Conservation (phyloP, 495 filamentous ascomycete genomes). For the Penicillium paxilli region DNA sequence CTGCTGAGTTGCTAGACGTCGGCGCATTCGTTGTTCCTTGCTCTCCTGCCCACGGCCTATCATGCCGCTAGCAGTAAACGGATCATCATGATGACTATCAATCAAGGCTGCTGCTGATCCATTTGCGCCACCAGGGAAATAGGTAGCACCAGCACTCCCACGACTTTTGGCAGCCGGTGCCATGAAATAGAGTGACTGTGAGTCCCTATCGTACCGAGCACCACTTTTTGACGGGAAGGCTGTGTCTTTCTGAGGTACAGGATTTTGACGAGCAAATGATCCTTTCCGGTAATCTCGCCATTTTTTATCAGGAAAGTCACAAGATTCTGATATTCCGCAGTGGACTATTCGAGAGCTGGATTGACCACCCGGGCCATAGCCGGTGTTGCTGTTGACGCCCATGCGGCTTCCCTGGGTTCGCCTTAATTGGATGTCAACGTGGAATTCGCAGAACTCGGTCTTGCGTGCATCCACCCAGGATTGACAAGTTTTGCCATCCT, state of each 20-base stretch:
- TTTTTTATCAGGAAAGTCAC: too few species aligned
- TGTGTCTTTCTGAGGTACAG: conserved; percentile 26
- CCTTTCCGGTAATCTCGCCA: too few species aligned
- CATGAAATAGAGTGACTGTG: conserved; percentile 61
- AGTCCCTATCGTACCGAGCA: conserved; percentile 58
- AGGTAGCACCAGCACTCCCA: conserved; percentile 18
- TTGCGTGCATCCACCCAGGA: conserved; percentile 85
- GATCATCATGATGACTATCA: conserved; percentile 64
- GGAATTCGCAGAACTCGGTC: conserved; percentile 91
- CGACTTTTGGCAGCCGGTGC: conserved; percentile 37
- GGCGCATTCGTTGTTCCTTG: conserved; percentile 67
- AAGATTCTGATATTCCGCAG: background rate
- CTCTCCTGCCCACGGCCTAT: conserved; percentile 47
- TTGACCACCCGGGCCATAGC: conserved; percentile 49
- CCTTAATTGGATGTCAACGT: conserved; percentile 75
- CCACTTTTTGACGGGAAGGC: conserved; percentile 52
- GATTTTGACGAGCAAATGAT: background rate
- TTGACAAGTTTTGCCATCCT: conserved; percentile 78
- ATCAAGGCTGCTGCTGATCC: conserved; percentile 62
- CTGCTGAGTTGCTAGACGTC: conserved; percentile 68
- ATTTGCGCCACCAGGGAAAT: conserved; percentile 25
- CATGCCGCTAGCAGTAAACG: conserved; percentile 49
- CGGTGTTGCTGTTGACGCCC: conserved; percentile 69
- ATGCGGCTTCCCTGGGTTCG: conserved; percentile 70
- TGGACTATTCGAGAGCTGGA: conserved; percentile 33